Evolutionary conservation across 2,329 filamentous ascomycete species (phyloP).

Genomic region (Plenodomus biglobosus): DNA sequence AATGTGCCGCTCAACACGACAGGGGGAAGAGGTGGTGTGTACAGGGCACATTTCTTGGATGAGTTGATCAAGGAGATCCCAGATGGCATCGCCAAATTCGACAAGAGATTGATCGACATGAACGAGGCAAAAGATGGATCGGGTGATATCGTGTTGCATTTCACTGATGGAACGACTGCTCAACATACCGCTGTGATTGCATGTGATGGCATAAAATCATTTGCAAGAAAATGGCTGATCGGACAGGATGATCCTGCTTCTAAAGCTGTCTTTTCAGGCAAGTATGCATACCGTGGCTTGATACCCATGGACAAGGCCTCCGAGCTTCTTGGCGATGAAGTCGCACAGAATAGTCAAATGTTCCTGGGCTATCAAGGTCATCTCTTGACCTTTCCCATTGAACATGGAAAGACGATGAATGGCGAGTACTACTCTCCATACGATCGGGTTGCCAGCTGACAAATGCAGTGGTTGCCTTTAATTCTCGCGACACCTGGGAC

Average conservation of each 20-base stretch:
- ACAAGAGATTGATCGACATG: conserved; percentile 44
- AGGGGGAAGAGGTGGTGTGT: conserved; percentile 43
- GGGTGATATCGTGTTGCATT: conserved; percentile 42
- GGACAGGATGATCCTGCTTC: conserved; percentile 49
- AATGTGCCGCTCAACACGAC: conserved; percentile 28
- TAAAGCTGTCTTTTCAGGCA: conserved; percentile 57
- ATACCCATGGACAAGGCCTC: conserved; percentile 61
- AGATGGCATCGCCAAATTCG: conserved; percentile 46
- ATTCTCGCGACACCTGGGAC: conserved; percentile 37
- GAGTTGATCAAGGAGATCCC: conserved; percentile 55
- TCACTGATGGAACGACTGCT: conserved; percentile 52
- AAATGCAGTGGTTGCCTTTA: conserved; percentile 39
- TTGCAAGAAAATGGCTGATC: conserved; percentile 56
- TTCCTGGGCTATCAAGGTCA: conserved; percentile 63
- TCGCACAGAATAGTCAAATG: conserved; percentile 57
- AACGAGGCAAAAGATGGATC: conserved; percentile 33
- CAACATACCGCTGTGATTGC: conserved; percentile 58
- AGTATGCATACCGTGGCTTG: conserved; percentile 65
- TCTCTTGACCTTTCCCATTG: conserved; percentile 64
- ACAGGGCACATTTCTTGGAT: conserved; percentile 55
- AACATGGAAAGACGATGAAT: conserved; percentile 61
- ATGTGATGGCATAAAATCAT: conserved; percentile 67
- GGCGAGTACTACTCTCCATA: conserved; percentile 25
- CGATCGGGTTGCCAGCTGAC: conserved; percentile 4
- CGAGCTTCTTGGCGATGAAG: conserved; percentile 53